Evolutionary conservation across 345 rosid genomes (phyloP), one percentile per base, ranked within the genome.

Genomic region (Passiflora organensis): DNA sequence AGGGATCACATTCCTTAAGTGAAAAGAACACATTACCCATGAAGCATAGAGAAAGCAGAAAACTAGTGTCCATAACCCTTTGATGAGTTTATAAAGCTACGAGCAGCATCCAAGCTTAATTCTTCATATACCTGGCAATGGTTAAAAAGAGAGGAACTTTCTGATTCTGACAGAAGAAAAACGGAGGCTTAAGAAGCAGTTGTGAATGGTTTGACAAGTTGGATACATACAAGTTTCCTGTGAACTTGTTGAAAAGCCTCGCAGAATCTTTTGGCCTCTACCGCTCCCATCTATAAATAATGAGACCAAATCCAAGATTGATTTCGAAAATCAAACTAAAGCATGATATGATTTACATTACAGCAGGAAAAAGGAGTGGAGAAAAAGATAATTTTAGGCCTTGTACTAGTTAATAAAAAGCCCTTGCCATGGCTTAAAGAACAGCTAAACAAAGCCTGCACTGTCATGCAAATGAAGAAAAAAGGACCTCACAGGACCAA

Each of bases 221-320:
- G 4, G 18, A 28, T 44, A 52, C 80, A 39, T 80, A 86, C 96
- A 49, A 86, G 88, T 80, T 78, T 85, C 74, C 67, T 78, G 80
- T 91, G 99, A 58, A 82, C 68, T 69, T 73, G 73, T 65, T 77
- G 82, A 45, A 88, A 91, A 43, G 85, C 83, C 66, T 73, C 58
- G 80, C 91, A 91, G 74, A 91, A 82, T 50, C 76, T 77, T 63
- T 84, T 82, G 1, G 95, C 95, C 48, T 84, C 95, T 18, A 66
- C 79, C 25, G 75, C 65, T 34, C 95, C 85, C 46, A 88, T 76
- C 96, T 91, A 58, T 43, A 28, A 3, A 28, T 28, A 3, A 28
- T 28, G 34, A 2, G 8, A 28, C 5, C 34, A 28, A 28, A n/a
- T n/a, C n/a, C n/a, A n/a, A n/a, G n/a, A n/a, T n/a, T n/a, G n/a